These are phyloP conservation scores for Phytophthora fragariae DNA, from an alignment of 352 stramenopile species.

Conservation along the genomic window DNA sequence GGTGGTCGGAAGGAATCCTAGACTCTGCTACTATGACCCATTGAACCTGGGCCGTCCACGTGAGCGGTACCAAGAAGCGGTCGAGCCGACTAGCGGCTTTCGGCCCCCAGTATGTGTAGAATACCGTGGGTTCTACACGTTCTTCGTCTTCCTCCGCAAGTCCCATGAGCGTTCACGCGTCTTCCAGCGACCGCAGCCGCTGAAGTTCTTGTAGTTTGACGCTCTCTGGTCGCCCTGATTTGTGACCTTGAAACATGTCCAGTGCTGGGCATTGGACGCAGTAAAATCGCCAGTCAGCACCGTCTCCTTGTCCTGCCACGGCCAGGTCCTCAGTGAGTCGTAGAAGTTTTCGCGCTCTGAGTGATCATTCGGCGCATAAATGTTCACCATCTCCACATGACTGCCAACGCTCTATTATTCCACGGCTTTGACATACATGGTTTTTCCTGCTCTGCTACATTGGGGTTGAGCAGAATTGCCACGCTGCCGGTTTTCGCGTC, in stretches of 20 bases:
- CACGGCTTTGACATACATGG: neutral
- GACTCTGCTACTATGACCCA: neutral
- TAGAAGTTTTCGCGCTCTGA: neutral
- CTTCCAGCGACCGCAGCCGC: neutral
- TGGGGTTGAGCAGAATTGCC: neutral
- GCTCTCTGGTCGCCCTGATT: neutral
- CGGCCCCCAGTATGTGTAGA: slow-evolving; percentile 1
- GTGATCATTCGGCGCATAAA: neutral
- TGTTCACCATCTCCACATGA: neutral
- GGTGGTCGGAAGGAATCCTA: neutral
- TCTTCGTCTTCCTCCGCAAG: neutral
- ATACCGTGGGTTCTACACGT: neutral
- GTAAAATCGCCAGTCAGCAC: slow-evolving; percentile 3
- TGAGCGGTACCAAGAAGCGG: neutral
- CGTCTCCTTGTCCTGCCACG: neutral
- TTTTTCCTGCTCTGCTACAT: neutral
- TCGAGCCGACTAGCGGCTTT: slow-evolving; percentile 1
- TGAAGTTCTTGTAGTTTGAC: neutral
- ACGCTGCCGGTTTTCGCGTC: neutral
- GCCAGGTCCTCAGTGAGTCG: neutral
- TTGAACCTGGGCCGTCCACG: neutral
- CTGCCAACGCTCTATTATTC: neutral
- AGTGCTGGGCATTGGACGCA: slow-evolving; percentile 6
- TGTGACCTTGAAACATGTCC: neutral
- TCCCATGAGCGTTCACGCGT: neutral